Evolutionary conservation across 768 basidiomycete species (phyloP).

Genomic region (Mrakia hoshinonis): DNA sequence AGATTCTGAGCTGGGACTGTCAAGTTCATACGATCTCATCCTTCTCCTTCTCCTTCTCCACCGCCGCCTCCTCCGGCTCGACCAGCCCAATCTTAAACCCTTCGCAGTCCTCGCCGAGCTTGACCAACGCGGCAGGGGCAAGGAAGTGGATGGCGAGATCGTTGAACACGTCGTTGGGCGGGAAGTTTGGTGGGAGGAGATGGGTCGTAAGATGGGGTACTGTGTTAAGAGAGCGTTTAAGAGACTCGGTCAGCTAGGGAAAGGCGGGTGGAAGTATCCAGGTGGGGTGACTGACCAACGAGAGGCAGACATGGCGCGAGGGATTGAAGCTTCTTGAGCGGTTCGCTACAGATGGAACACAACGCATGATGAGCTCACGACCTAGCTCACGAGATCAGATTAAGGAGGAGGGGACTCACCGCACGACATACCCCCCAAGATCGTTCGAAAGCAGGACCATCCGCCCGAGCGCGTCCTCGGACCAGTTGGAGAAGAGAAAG

Average conservation of each 20-base stretch:
- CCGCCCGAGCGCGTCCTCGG: constrained; percentile 14
- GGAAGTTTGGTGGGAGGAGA: constrained; percentile 1
- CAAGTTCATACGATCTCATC: constrained; percentile 3
- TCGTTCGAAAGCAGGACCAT: constrained; percentile 17
- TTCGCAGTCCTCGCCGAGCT: background rate
- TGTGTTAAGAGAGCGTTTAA: background rate
- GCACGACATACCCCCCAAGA: constrained; percentile 13
- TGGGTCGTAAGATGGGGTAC: background rate
- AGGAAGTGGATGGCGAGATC: constrained; percentile 20
- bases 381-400: background rate
- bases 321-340: constrained; percentile 20
- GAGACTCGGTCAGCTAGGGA: background rate
- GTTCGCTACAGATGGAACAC: constrained; percentile 2
- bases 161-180: constrained; percentile 26
- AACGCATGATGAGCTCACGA: background rate
- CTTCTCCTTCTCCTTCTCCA: background rate
- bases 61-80: background rate
- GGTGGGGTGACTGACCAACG: constrained; percentile 10
- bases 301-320: constrained; percentile 22
- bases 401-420: background rate
- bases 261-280: background rate
- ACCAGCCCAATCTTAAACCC: background rate
- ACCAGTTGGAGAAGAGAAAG: constrained; percentile 23
- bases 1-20: no score
- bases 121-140: background rate